Base-by-base conservation (phyloP, 768 basidiomycete species). In the Baorangia bicolor region DNA sequence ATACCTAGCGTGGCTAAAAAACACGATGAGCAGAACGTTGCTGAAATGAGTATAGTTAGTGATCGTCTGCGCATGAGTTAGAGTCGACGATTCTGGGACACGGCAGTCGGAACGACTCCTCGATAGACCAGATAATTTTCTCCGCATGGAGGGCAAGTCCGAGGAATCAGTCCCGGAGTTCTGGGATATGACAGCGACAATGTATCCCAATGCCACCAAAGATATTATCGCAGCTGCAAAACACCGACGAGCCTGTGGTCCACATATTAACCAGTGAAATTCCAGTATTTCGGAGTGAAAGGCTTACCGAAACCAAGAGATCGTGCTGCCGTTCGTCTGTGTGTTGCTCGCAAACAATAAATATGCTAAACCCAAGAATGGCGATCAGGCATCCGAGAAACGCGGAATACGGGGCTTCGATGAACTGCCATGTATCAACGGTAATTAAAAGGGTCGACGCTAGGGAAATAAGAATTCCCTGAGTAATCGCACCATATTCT, bases 1-100 rank as follows among this genome's bases (percentile, higher is more conserved):
- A 49, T 81, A 81, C 42, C 79, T 65, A 23, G 76, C 63, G 53
- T 81, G 80, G 45, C 78, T 81, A 53, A 81, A 81, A 67, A 81
- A 81, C 10, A 80, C 77, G 44, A 81, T 62, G 33, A 81, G 63
- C 12, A 81, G 64, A 14, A 81, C 57, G 42, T 79, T 64, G 55
- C 72, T 71, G 57, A 81, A 81, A 11, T 64, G 62, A 31, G 69
- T 67, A 48, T 75, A 78, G 40, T 63, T 62, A 31, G 63, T 53
- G 21, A 58, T 62, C 27, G 59, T 56, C 45, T 50, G 58, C 27
- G 51, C 37, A 34, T 61, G 63, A 23, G 60, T 58, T 9, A 46
- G 54, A 34, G 68, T 46, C 30, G 66, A 64, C 27, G 69, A 11
- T 48, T 57, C 59, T 65, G 72, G 45, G 8, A 41, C 44, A 30